A percentile compares a stretch with the other conserved stretches of the same genome.
phyloP scores from a whole-genome alignment of 108 stramenopile genomes.

The Schizochytrium sp. region DNA sequence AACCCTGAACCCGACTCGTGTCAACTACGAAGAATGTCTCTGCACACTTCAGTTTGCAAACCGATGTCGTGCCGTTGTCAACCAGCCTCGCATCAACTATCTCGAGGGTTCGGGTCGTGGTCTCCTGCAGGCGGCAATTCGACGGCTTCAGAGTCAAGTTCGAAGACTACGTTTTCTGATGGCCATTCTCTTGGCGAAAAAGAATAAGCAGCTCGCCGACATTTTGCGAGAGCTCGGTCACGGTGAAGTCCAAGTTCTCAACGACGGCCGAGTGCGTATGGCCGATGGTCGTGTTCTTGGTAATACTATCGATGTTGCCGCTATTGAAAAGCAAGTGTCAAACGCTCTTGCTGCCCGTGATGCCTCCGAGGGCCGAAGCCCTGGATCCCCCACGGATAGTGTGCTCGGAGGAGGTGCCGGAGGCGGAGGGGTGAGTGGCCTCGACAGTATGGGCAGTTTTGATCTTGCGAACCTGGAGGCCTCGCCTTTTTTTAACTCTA shows the following conservation, averaged over 20 bases:
- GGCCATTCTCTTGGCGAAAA: neutral
- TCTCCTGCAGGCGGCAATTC: neutral
- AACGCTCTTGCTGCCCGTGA: neutral
- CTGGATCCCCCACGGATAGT: too few species aligned
- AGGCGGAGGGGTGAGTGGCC: neutral
- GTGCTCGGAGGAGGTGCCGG: neutral
- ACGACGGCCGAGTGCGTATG: conserved; percentile 3
- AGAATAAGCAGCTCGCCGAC: neutral
- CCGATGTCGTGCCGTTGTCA: conserved; percentile 54
- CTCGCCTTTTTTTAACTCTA: neutral
- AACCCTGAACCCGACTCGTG: conserved; percentile 72
- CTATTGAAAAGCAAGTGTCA: neutral
- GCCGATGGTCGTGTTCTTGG: neutral
- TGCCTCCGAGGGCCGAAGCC: neutral
- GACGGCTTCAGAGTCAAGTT: neutral
- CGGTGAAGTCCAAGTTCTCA: neutral
- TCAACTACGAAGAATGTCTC: conserved; percentile 83
- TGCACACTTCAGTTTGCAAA: conserved; percentile 95
- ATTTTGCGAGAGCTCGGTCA: conserved; percentile 6
- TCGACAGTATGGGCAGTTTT: neutral
- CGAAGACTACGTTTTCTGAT: neutral
- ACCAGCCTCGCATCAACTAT: conserved; percentile 24
- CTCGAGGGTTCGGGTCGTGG: neutral
- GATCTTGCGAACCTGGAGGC: neutral
- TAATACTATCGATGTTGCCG: neutral